phyloP scores from a whole-genome alignment of 345 rosid genomes.

The Salix suchowensis region DNA sequence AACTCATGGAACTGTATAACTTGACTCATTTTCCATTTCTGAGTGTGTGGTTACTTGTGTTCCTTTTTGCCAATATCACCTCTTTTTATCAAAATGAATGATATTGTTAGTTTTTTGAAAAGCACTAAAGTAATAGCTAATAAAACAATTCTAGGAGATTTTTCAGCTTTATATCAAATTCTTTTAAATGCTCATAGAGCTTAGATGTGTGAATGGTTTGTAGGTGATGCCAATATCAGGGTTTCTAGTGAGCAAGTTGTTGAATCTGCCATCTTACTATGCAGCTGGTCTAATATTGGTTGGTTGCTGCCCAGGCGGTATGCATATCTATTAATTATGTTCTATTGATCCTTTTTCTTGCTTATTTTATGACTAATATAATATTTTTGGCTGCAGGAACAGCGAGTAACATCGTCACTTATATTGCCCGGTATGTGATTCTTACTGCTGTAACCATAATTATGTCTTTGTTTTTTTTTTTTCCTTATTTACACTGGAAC shows the following conservation, averaged over 20 bases:
- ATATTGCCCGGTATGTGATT: slow-evolving; percentile 60
- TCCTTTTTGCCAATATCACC: too few species aligned
- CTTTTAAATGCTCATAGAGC: not conserved
- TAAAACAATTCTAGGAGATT: not conserved
- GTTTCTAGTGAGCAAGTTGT: slow-evolving; percentile 69
- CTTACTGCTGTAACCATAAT: not conserved
- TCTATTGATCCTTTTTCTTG: not conserved
- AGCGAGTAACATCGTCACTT: slow-evolving; percentile 88
- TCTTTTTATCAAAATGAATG: too few species aligned
- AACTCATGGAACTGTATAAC: not conserved
- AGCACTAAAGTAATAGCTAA: not conserved
- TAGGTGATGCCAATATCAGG: slow-evolving; percentile 92
- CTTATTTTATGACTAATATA: slow-evolving; percentile 2
- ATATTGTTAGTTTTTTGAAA: too few species aligned
- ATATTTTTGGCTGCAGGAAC: slow-evolving; percentile 57
- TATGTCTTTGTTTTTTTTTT: not conserved
- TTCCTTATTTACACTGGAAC: slow-evolving; percentile 1
- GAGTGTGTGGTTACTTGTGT: too few species aligned
- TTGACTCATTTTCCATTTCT: too few species aligned
- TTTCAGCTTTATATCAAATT: not conserved
- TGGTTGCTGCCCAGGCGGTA: slow-evolving; percentile 95
- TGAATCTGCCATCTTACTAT: slow-evolving; percentile 75
- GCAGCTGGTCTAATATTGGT: slow-evolving; percentile 94
- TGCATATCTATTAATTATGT: slow-evolving; percentile 1
- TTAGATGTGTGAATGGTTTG: slow-evolving; percentile 14